Base-by-base conservation (phyloP, 768 basidiomycete genomes). In the Pholiota microspora region DNA sequence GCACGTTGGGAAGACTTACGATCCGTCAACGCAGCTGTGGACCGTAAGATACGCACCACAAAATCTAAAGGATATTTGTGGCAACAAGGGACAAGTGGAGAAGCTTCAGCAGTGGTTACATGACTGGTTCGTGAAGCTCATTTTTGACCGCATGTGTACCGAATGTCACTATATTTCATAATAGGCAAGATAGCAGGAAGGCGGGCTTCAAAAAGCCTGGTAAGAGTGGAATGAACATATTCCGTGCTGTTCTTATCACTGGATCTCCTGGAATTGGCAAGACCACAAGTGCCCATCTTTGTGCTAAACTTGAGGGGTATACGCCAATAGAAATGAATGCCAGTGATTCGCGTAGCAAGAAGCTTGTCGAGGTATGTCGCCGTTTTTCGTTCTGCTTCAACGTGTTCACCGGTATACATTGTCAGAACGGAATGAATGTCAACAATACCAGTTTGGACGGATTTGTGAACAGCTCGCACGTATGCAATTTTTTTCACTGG, bases 201-300 rank as follows among this genome's bases (percentile, higher is more conserved):
- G 75, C 76, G 0, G 82, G 79, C 1, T 98, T 98, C 73, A 98
- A 93, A 72, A 97, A 95, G 63, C 94, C 94, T 1, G 97, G 97
- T 0, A 95, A 95, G 72, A 85, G 82, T 56, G 92, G 83, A 0
- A 89, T 89, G 87, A 92, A 92, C 61, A 72, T 86, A 6, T 96
- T 79, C 69, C 86, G 94, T 21, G 94, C 93, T 4, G 80, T 98
- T 1, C 73, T 99, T 59, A 87, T 98, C 57, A 92, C 92, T 1
- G 97, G 97, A 0, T 84, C 95, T 1, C 97, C 97, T 13, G 97
- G 97, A 7, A 97, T 98, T 49, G 97, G 96, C 21, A 99, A 98
- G 75, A 99, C 97, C 3, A 97, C 94, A 1, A 88, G 89, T 56
- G 97, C 96, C 2, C 97, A 99, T 71, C 66, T 99, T 25, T 88